Conservation (phyloP, 129 eudicot species). For the Rutidosis leptorrhynchoides region DNA sequence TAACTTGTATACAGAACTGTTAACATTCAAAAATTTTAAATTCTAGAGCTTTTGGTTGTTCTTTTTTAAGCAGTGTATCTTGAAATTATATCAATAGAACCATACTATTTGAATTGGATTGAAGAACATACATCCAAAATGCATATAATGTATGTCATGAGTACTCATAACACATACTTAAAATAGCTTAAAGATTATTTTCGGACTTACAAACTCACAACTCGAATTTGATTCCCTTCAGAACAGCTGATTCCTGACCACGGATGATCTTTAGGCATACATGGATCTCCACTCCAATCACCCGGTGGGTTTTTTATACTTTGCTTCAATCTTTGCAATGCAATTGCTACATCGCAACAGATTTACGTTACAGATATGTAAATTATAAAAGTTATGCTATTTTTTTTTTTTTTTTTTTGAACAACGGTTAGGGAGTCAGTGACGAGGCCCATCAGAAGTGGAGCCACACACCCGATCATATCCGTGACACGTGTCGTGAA, state of each 20-base stretch:
- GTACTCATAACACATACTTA: neutral
- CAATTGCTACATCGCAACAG: slow-evolving; percentile 38
- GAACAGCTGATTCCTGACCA: slow-evolving; percentile 82
- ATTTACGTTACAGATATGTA: neutral
- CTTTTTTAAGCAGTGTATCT: neutral
- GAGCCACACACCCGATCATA: too few relatives aligned
- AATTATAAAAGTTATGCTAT: neutral
- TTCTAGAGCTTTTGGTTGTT: neutral
- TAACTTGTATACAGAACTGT: neutral
- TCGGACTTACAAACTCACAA: slow-evolving; percentile 64
- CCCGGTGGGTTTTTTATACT: slow-evolving; percentile 48
- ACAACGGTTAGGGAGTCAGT: too few relatives aligned
- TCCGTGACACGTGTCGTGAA: too few relatives aligned
- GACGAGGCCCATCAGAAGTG: too few relatives aligned
- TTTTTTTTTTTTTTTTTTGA: too few relatives aligned
- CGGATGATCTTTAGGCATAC: slow-evolving; percentile 58
- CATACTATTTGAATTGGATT: neutral
- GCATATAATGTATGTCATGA: neutral
- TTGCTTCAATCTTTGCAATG: slow-evolving; percentile 42
- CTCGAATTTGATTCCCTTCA: slow-evolving; percentile 32
- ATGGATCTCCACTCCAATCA: slow-evolving; percentile 95
- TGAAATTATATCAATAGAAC: neutral
- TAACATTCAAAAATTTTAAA: too few relatives aligned
- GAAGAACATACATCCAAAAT: neutral
- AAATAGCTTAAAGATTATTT: neutral